phyloP scores from a whole-genome alignment of 306 rosid genomes.

The Mucuna pruriens region DNA sequence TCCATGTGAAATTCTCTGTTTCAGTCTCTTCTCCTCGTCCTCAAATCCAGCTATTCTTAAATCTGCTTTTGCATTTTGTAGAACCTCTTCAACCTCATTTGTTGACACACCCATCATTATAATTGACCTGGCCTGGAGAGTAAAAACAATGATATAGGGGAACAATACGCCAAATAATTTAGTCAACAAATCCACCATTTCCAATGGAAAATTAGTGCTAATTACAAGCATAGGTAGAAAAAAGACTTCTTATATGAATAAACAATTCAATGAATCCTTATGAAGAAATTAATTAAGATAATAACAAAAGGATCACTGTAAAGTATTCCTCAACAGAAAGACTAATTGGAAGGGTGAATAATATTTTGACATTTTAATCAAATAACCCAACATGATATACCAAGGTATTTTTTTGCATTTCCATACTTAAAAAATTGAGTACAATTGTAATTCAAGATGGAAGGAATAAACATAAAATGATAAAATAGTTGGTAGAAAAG shows the following conservation, averaged over 20 bases:
- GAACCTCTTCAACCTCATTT: conserved; percentile 82
- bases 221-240: not conserved
- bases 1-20: conserved; percentile 69
- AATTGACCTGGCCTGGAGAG: conserved; percentile 70
- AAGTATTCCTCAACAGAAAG: not conserved
- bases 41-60: conserved; percentile 90
- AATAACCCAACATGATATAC: conserved; percentile 17
- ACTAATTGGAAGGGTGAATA: conserved; percentile 19
- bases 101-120: conserved; percentile 90
- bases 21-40: conserved; percentile 84
- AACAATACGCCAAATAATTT: conserved; percentile 9
- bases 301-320: not conserved
- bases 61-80: conserved; percentile 65
- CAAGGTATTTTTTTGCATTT: not conserved
- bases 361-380: not conserved
- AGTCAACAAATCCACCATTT: not conserved
- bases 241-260: not conserved
- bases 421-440: not conserved
- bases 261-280: not conserved
- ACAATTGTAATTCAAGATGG: not conserved
- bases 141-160: conserved; percentile 25
- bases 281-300: conserved; percentile 11
- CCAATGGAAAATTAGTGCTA: not conserved
- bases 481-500: conserved; percentile 1
- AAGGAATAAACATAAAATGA: conserved; percentile 15